Evolutionary conservation across 495 filamentous ascomycete genomes (phyloP).

Genomic region (Sabuloglossum arenarium): DNA sequence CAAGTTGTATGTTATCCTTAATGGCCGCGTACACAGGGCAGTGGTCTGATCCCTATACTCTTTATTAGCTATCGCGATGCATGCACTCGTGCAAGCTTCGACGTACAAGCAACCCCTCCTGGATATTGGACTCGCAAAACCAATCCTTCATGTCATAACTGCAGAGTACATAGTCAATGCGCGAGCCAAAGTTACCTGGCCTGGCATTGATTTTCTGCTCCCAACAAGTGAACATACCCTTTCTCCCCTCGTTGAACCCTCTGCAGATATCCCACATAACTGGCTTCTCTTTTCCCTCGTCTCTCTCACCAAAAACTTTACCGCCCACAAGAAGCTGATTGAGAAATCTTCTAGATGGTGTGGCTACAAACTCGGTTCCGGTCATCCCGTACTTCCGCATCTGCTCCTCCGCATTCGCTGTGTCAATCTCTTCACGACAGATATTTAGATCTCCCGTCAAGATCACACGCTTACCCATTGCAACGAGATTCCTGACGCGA

Average conservation of each 20-base stretch:
- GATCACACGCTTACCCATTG: constrained; percentile 61
- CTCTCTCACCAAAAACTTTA: constrained; percentile 44
- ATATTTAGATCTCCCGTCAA: constrained; percentile 87
- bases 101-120: constrained; percentile 67
- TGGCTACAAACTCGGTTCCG: constrained; percentile 47
- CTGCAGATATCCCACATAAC: constrained; percentile 75
- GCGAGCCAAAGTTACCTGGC: constrained; percentile 73
- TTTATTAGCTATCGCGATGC: constrained; percentile 8
- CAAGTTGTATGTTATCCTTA: constrained; percentile 34
- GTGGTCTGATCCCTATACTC: constrained; percentile 64
- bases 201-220: constrained; percentile 69
- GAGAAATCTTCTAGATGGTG: constrained; percentile 58
- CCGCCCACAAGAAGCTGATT: constrained; percentile 65
- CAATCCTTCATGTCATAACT: constrained; percentile 61
- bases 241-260: constrained; percentile 54
- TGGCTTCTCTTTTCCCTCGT: constrained; percentile 49
- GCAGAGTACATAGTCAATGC: constrained; percentile 88
- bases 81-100: not conserved
- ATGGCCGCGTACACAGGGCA: constrained; percentile 79
- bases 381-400: constrained; percentile 48
- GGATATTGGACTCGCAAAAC: constrained; percentile 79
- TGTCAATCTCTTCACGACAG: constrained; percentile 49
- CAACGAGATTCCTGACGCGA: constrained; percentile 65
- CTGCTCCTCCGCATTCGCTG: constrained; percentile 43
- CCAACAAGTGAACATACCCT: constrained; percentile 95